phyloP scores from a whole-genome alignment of 495 filamentous ascomycete species.

The Gamarada debralockiae region DNA sequence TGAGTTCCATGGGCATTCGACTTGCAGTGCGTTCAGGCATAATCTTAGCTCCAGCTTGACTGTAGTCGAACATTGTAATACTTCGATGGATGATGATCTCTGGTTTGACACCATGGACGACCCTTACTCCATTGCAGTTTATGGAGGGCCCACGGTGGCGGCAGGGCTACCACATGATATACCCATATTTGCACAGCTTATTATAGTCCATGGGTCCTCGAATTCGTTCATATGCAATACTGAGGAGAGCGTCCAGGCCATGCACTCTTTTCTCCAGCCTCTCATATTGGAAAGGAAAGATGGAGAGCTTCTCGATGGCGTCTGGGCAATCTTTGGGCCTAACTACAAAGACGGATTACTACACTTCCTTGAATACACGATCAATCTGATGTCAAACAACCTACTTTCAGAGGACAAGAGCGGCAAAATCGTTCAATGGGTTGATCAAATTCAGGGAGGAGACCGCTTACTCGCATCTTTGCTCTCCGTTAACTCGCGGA shows the following conservation, averaged over 20 bases:
- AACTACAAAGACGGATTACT: neutral
- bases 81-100: neutral
- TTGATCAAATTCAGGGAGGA: neutral
- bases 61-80: no score
- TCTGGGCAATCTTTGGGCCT: neutral
- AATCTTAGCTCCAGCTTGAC: neutral
- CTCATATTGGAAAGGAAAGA: neutral
- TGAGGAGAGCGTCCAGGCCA: neutral
- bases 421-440: neutral
- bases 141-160: neutral
- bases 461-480: neutral
- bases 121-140: neutral
- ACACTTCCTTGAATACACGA: neutral
- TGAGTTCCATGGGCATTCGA: neutral
- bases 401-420: neutral
- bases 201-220: neutral
- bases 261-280: neutral
- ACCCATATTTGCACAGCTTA: no score
- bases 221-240: neutral
- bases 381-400: neutral
- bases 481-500: neutral
- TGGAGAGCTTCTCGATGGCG: neutral
- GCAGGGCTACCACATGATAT: neutral
- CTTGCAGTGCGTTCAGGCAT: neutral
- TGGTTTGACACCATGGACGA: neutral